Percentiles rank a stretch among this genome's conserved stretches.
These are phyloP conservation scores for Thermomucor indicae-seudaticae DNA, from an alignment of 371 early-diverging fungal species.

Conservation along the genomic window DNA sequence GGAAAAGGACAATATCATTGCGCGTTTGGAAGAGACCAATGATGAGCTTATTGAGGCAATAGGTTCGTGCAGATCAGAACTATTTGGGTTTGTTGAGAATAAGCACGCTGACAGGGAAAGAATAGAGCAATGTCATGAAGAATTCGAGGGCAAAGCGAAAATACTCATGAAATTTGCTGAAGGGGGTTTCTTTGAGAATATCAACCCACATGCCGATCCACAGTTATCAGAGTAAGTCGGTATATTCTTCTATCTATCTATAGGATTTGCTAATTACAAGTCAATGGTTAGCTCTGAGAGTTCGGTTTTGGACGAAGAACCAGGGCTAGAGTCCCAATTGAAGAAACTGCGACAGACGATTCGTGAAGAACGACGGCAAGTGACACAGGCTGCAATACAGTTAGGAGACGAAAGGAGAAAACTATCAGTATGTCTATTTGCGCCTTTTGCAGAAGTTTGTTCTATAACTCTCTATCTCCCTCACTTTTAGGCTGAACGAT, in stretches of 20 bases:
- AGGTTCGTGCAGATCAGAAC: slow-evolving; percentile 4
- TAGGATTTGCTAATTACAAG: background rate
- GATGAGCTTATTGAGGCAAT: slow-evolving; percentile 23
- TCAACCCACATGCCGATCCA: slow-evolving; percentile 7
- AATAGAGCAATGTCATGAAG: slow-evolving; percentile 13
- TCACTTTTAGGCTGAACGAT: slow-evolving; percentile 25
- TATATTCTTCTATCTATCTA: too few species aligned
- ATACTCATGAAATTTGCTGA: slow-evolving; percentile 31
- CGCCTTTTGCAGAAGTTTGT: background rate
- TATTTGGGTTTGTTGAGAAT: background rate
- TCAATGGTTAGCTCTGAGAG: slow-evolving; percentile 19
- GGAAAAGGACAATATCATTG: slow-evolving; percentile 23
- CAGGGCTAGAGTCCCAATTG: slow-evolving; percentile 4
- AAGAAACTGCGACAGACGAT: slow-evolving; percentile 13
- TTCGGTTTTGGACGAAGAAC: slow-evolving; percentile 17
- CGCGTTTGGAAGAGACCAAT: slow-evolving; percentile 15
- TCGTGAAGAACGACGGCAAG: slow-evolving; percentile 17
- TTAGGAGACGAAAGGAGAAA: slow-evolving; percentile 29
- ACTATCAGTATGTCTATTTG: slow-evolving; percentile 16
- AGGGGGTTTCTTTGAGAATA: slow-evolving; percentile 40
- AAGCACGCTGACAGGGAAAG: background rate
- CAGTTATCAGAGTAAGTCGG: slow-evolving; percentile 29
- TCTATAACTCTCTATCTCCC: background rate
- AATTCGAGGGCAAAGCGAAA: slow-evolving; percentile 25
- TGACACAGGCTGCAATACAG: slow-evolving; percentile 33